These are phyloP conservation scores for Penicillium turbatum DNA, from an alignment of 495 filamentous ascomycete genomes.

Conservation along the genomic window DNA sequence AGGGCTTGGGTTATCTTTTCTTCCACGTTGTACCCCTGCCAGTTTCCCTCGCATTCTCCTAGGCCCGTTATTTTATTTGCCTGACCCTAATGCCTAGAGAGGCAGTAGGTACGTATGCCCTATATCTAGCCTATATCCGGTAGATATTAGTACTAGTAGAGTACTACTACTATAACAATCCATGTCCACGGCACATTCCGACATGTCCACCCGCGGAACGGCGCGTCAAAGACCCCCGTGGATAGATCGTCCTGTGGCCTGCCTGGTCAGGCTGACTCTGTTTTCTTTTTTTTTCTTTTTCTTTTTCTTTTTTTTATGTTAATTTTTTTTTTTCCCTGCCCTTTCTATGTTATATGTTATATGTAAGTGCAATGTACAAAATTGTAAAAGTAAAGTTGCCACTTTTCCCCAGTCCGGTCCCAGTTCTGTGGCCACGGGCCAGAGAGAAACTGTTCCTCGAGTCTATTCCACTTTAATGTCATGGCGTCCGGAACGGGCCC, in stretches of 20 bases:
- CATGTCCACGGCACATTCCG: no score
- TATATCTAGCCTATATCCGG: no score
- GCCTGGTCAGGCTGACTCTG: conserved; percentile 11
- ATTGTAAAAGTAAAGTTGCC: no score
- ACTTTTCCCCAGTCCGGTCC: conserved; percentile 3
- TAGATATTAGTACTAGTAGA: no score
- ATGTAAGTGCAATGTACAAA: no score
- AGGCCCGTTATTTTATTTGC: not conserved
- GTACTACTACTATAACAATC: no score
- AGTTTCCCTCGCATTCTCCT: no score
- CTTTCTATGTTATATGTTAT: not conserved
- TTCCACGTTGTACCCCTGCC: not conserved
- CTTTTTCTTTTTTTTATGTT: not conserved
- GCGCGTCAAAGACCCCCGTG: conserved; percentile 16
- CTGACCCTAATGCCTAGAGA: not conserved
- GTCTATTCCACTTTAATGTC: not conserved
- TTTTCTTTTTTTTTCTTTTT: not conserved
- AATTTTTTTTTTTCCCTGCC: not conserved
- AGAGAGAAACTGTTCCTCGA: not conserved
- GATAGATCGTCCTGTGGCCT: conserved; percentile 21
- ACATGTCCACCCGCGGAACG: conserved; percentile 18
- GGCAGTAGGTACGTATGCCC: not conserved
- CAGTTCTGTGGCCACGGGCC: conserved; percentile 11
- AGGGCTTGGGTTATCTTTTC: not conserved
- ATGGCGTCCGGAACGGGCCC: not conserved